A percentile compares a stretch with the other conserved stretches of the same genome.
These are phyloP conservation scores for Dothiorella sarmentorum DNA, from an alignment of 2,329 filamentous ascomycete genomes.

Conservation along the genomic window DNA sequence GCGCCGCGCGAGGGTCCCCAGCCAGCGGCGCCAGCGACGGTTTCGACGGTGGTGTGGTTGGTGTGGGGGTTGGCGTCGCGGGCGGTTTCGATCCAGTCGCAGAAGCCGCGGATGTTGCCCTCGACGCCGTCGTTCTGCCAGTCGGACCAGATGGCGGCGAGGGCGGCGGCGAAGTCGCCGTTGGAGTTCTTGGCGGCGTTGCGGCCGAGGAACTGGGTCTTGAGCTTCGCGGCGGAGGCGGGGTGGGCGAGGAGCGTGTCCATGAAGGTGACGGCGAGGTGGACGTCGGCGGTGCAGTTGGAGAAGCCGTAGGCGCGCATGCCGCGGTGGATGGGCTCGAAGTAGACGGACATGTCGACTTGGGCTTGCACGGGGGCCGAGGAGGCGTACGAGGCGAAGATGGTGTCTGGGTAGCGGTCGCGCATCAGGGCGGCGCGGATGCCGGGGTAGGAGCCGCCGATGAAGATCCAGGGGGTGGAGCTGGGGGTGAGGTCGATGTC, in stretches of 20 bases:
- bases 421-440: constrained; percentile 41
- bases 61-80: too few species aligned
- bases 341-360: constrained; percentile 50
- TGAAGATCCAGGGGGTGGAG: constrained; percentile 37
- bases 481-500: constrained; percentile 33
- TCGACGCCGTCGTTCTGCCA: constrained; percentile 47
- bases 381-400: constrained; percentile 35
- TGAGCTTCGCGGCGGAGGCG: constrained; percentile 31
- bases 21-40: constrained; percentile 35
- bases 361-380: constrained; percentile 44
- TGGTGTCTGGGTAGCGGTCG: constrained; percentile 36
- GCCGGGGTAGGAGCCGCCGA: constrained; percentile 38
- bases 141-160: constrained; percentile 38
- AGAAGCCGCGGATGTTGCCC: constrained; percentile 43
- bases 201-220: constrained; percentile 47
- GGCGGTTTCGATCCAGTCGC: constrained; percentile 46
- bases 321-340: constrained; percentile 47
- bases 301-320: constrained; percentile 40
- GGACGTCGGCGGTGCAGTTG: constrained; percentile 50
- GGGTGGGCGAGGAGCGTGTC: constrained; percentile 41
- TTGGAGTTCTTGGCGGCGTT: constrained; percentile 47
- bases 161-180: constrained; percentile 45
- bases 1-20: constrained; percentile 41
- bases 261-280: constrained; percentile 48
- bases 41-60: constrained; percentile 28